Base-by-base conservation (phyloP, 768 basidiomycete genomes). In the Mrakia hoshinonis region DNA sequence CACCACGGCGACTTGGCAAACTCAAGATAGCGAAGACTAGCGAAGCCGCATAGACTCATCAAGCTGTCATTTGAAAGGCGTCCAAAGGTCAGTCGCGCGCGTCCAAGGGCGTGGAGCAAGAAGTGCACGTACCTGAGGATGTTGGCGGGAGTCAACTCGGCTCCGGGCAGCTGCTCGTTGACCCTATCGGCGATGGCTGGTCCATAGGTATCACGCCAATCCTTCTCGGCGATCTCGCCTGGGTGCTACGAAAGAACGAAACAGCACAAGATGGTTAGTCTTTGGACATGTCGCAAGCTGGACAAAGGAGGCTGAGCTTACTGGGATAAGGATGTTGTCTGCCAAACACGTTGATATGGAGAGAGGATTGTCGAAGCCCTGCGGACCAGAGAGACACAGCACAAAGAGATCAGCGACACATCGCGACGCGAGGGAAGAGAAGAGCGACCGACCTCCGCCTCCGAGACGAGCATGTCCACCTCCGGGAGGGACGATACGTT, bases 91-190 rank as follows among this genome's bases (percentile, higher is more conserved):
- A 62, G 61, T 38, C 61, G 10, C 15, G 22, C 22, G 22, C 43
- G 6, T 36, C 34, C 4, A 39, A 61, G 38, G 29, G 43, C 4
- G 43, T 10, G 43, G 4, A 31, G 4, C 5, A 39, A 34, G 34
- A 22, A 15, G 36, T 1, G 20, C 7, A 51, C 61, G 1, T 20
- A 70, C 69, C 51, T 52, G 11, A 63, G 49, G 2, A 86, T 80
- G 74, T 94, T 89, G 6, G 73, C 68, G 15, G 83, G 75, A 0
- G 80, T 82, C 31, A 95, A 79, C 34, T 84, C 81, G 1, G 87
- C 87, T 34, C 87, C 88, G 2, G 86, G 85, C 0, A 89, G 85
- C 39, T 11, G 83, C 20, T 76, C 34, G 75, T 89, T 88, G 47
- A 93, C 80, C 29, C 86, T 84, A 0, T 80, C 78, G 0, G 84